Evolutionary conservation across 768 basidiomycete species (phyloP).

Genomic region (Leccinum variicolor): DNA sequence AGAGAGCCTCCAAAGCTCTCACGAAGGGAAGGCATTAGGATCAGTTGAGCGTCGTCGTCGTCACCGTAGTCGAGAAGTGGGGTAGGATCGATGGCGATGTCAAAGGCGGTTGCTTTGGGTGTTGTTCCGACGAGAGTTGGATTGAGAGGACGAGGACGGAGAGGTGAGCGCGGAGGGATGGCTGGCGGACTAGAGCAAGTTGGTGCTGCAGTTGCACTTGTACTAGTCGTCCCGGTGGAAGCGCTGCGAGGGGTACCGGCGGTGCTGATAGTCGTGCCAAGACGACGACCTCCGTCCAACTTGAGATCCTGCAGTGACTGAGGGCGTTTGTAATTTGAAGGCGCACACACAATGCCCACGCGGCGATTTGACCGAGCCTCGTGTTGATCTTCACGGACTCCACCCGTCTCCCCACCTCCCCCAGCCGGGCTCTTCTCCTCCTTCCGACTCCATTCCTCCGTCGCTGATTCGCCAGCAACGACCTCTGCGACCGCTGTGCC

Average conservation of each 20-base stretch:
- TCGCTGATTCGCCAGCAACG: constrained; percentile 8
- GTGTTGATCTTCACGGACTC: constrained; percentile 22
- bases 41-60: constrained; percentile 17
- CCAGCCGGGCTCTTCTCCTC: constrained; percentile 4
- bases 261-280: constrained; percentile 11
- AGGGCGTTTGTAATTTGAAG: constrained; percentile 34
- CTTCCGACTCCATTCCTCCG: not conserved
- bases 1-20: constrained; percentile 33
- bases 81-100: not conserved
- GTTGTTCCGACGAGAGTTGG: constrained; percentile 15
- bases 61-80: constrained; percentile 11
- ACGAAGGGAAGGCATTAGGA: constrained; percentile 29
- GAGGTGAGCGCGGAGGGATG: constrained; percentile 32
- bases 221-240: constrained; percentile 4
- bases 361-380: constrained; percentile 41
- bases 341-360: constrained; percentile 40
- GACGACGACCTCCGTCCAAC: constrained; percentile 10
- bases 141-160: constrained; percentile 26
- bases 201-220: not conserved
- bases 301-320: constrained; percentile 29
- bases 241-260: constrained; percentile 5
- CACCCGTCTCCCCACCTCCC: constrained; percentile 19
- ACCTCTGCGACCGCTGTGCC: constrained; percentile 1
- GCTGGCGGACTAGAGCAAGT: constrained; percentile 14
- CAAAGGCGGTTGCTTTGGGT: constrained; percentile 5